A percentile compares a stretch with the other conserved stretches of the same genome.
These are phyloP conservation scores for Eragrostis curvula DNA, from an alignment of 176 grass and related monocot genomes.

Conservation along the genomic window DNA sequence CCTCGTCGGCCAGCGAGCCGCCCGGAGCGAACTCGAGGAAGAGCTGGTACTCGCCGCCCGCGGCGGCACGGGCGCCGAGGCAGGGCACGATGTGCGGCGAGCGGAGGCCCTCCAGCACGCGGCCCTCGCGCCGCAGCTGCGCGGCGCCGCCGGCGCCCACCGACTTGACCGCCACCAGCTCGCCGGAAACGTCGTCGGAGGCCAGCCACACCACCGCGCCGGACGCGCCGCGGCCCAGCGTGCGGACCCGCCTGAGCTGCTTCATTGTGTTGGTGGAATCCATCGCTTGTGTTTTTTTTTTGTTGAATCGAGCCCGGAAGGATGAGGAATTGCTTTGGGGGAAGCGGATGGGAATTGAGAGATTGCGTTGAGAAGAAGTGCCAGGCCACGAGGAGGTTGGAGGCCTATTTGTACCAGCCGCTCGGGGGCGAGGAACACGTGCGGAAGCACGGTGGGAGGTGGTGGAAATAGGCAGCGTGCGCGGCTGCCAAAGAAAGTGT, in stretches of 20 bases:
- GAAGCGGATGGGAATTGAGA: no score
- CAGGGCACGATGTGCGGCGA: conserved; percentile 60
- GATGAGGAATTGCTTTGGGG: no score
- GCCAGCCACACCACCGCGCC: conserved; percentile 53
- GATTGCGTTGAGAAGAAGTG: no score
- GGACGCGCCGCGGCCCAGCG: conserved; percentile 49
- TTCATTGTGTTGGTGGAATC: neutral
- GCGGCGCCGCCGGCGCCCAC: conserved; percentile 16
- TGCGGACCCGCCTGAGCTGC: conserved; percentile 34
- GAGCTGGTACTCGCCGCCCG: conserved; percentile 32
- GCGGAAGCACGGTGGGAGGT: no score
- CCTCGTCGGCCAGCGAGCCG: conserved; percentile 60
- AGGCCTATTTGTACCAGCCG: no score
- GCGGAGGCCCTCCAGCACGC: conserved; percentile 43
- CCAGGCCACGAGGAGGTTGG: no score
- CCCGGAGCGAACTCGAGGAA: conserved; percentile 74
- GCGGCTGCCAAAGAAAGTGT: no score
- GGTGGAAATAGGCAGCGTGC: no score
- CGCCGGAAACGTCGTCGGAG: conserved; percentile 41
- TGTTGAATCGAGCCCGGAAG: no score
- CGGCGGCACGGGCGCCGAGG: conserved; percentile 45
- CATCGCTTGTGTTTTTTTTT: no score
- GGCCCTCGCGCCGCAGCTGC: conserved; percentile 51
- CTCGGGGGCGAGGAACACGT: no score
- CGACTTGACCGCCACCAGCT: conserved; percentile 67